Evolutionary conservation across 2,329 filamentous ascomycete genomes (phyloP), one percentile per base, ranked within the genome.

Genomic region (Fusarium continuum): DNA sequence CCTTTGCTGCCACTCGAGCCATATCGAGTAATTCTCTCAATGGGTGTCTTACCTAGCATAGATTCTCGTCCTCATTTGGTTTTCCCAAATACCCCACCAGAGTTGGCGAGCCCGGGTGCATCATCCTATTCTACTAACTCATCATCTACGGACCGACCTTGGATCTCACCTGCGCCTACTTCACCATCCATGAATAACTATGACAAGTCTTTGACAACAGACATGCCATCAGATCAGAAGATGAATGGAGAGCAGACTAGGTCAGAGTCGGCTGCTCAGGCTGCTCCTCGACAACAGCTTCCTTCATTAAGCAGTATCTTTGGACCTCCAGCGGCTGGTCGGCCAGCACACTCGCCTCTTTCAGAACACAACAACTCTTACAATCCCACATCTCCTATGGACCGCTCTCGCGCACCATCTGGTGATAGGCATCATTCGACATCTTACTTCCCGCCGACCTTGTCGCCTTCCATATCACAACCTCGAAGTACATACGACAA

Each of bases 101-200:
- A 83, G 68, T 74, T 84, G 70, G 77, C 80, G 68, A 85, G 83
- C 73, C 81, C 82, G 56, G 80, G 79, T 52, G 79, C 79, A 48
- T 80, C 81, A 16, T 79, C 79, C 25, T 80, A 79, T 69, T 79
- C 79, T 10, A 80, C 79, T 45, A 79, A 77, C 72, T 76, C 77
- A 20, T 77, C 74, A 17, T 73, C 74, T 31, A 80, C 79, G 69
- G 81, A 83, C 64, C 76, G 78, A 68, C 72, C 76, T 53, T 83
- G 81, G 80, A 77, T 76, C 46, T 75, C 76, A 45, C 72, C 74
- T 60, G 55, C 67, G 56, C 65, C 72, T 49, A 65, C 82, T 61
- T 83, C 83, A 61, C 80, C 83, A 72, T 81, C 82, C 66, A 87
- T 86, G 85, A 83, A 83, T 71, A 82, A 78, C 74, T 82, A 86